These are phyloP conservation scores for Leccinum truebloodii DNA, from an alignment of 768 basidiomycete species.

Conservation along the genomic window DNA sequence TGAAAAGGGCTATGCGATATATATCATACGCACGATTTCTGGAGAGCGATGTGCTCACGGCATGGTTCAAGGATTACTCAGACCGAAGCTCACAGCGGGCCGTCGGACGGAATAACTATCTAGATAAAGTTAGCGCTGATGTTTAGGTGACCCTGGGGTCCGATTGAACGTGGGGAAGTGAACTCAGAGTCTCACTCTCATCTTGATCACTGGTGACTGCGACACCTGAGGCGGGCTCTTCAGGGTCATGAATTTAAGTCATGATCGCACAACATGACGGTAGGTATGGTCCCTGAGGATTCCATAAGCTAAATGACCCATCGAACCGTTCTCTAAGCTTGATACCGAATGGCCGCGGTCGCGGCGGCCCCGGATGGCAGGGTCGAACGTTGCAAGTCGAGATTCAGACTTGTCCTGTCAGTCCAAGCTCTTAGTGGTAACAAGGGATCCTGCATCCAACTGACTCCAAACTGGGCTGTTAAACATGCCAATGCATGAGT, in stretches of 20 bases:
- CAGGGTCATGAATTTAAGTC: neutral
- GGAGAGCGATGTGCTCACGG: conserved; percentile 1
- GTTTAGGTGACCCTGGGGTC: conserved; percentile 4
- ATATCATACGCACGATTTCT: neutral
- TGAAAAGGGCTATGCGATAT: neutral
- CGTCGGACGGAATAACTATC: neutral
- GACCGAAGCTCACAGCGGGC: neutral
- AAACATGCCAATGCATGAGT: too few species aligned
- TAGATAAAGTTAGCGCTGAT: neutral
- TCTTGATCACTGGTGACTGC: too few species aligned
- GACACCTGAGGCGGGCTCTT: neutral
- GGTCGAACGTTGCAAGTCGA: neutral
- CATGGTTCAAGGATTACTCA: neutral
- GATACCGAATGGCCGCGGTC: neutral
- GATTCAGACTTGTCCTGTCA: neutral
- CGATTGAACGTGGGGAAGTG: neutral
- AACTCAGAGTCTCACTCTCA: neutral
- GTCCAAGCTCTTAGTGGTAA: neutral
- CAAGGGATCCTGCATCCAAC: neutral
- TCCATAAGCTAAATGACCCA: neutral
- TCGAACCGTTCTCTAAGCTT: neutral
- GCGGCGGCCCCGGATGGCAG: neutral
- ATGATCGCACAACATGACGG: neutral
- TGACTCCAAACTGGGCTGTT: too few species aligned
- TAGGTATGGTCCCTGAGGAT: neutral